Conservation (phyloP, 1,139 yeast species). For the Sporopachydermia cereana region DNA sequence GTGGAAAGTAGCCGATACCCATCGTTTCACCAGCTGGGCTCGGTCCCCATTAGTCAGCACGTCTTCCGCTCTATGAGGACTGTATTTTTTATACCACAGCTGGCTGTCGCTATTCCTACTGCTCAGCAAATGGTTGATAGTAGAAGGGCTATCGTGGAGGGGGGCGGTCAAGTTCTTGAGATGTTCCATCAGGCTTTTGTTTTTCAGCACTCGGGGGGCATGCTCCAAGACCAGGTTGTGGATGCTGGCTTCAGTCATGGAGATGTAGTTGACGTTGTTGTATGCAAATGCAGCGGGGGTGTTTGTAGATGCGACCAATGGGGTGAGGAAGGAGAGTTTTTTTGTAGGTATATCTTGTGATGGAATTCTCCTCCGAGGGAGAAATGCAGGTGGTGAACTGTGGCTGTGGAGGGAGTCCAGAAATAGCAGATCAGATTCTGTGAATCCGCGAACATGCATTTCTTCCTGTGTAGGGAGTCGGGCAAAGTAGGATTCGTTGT, state of each 20-base stretch:
- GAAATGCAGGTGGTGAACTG: too few relatives aligned
- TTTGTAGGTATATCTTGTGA: too few relatives aligned
- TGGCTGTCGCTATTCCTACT: not conserved
- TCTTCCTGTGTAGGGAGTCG: not conserved
- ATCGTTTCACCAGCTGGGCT: slow-evolving; percentile 1
- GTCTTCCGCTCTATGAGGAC: not conserved
- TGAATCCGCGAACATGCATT: not conserved
- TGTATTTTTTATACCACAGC: not conserved
- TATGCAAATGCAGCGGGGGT: too few relatives aligned
- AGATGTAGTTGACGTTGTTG: too few relatives aligned
- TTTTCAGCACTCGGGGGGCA: not conserved
- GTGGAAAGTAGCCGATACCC: slow-evolving; percentile 1
- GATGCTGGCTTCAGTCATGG: not conserved
- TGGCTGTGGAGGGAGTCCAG: too few relatives aligned
- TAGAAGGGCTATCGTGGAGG: not conserved
- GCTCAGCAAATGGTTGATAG: too few relatives aligned
- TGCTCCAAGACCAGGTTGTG: not conserved
- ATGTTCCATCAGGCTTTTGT: slow-evolving; percentile 1
- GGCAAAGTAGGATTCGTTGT: not conserved
- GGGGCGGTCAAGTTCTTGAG: not conserved
- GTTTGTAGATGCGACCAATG: too few relatives aligned
- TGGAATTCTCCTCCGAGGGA: too few relatives aligned
- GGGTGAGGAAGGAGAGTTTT: too few relatives aligned
- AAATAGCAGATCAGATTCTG: not conserved
- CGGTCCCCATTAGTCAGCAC: slow-evolving; percentile 4